phyloP scores from a whole-genome alignment of 768 basidiomycete species.

The Tubosaeta sp. region DNA sequence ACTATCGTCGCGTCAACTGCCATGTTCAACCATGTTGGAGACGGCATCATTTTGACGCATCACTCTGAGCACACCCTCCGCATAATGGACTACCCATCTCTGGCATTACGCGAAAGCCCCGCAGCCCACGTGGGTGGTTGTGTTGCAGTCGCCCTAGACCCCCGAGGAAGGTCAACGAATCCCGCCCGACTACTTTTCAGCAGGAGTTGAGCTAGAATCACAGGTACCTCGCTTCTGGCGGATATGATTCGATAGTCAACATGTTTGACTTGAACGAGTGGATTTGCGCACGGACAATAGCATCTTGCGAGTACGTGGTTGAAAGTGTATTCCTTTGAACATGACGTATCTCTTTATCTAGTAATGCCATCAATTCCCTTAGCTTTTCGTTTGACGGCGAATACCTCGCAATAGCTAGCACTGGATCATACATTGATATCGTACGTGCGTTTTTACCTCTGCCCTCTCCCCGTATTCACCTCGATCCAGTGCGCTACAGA shows the following conservation, averaged over 20 bases:
- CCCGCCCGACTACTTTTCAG: background rate
- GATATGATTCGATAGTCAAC: slow-evolving; percentile 78
- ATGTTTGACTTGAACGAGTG: slow-evolving; percentile 76
- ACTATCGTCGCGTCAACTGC: slow-evolving; percentile 56
- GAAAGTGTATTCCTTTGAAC: background rate
- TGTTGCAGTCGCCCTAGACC: slow-evolving; percentile 70
- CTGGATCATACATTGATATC: slow-evolving; percentile 72
- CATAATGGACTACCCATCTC: slow-evolving; percentile 64
- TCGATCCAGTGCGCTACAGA: slow-evolving; percentile 68
- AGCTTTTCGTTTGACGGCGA: slow-evolving; percentile 85
- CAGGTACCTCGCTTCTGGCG: slow-evolving; percentile 77
- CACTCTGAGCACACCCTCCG: slow-evolving; percentile 62
- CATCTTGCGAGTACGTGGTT: slow-evolving; percentile 69
- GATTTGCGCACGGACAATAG: slow-evolving; percentile 75
- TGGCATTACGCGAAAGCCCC: slow-evolving; percentile 54
- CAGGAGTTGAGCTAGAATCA: slow-evolving; percentile 1
- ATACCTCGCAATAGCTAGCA: slow-evolving; percentile 72
- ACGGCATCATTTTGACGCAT: slow-evolving; percentile 64
- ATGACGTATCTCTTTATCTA: slow-evolving; percentile 24
- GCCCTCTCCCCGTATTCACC: background rate
- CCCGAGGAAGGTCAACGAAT: slow-evolving; percentile 57
- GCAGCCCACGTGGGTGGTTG: slow-evolving; percentile 83
- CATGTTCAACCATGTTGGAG: slow-evolving; percentile 73
- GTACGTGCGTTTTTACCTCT: slow-evolving; percentile 38
- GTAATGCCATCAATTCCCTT: slow-evolving; percentile 65